Evolutionary conservation across 2,329 filamentous ascomycete species (phyloP), one percentile per base, ranked within the genome.

Genomic region (Aspergillus cejpii): DNA sequence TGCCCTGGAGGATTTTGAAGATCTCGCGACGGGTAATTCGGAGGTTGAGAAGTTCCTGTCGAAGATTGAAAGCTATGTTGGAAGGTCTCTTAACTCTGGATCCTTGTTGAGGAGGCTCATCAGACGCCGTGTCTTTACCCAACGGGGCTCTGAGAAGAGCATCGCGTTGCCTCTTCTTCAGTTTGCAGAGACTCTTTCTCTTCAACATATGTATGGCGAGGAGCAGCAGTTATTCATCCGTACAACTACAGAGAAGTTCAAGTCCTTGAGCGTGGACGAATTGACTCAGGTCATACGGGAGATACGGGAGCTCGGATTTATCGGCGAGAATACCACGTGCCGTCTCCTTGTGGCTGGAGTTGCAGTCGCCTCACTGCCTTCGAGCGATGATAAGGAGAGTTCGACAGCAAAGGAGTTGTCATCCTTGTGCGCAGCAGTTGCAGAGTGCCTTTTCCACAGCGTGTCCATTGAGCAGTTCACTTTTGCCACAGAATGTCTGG

Each of bases 1-100:
- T 55, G 59, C 63, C 10, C 49, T 69, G 31, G 67, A 69, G 43
- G 61, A 67, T 28, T 67, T 70, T 45, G 64, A 66, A 47, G 66
- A 69, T 40, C 48, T 70, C 14, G 56, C 59, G 5, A 54, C 52
- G 15, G 58, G 60, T 27, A 61, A 63, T 44, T 54, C 55, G 12
- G 63, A 68, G 21, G 61, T 63, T 8, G 61, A 61, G 11, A 65
- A 65, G 29, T 61, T 60, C 43, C 36, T 69, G 24, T 54, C 54
- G 29, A 66, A 67, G 50, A 61, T 68, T 27, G 63, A 66, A 41
- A 58, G 52, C 42, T 59, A 65, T 39, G 58, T 63, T 39, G 60
- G 64, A 39, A 61, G 57, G 45, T 61, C 60, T n/a, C 44, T 59
- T 12, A 62, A 66, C 31, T 62, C 57, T 12, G 57, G 50, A 7